phyloP scores from a whole-genome alignment of 2,329 filamentous ascomycete genomes.

The Beauveria sp. region DNA sequence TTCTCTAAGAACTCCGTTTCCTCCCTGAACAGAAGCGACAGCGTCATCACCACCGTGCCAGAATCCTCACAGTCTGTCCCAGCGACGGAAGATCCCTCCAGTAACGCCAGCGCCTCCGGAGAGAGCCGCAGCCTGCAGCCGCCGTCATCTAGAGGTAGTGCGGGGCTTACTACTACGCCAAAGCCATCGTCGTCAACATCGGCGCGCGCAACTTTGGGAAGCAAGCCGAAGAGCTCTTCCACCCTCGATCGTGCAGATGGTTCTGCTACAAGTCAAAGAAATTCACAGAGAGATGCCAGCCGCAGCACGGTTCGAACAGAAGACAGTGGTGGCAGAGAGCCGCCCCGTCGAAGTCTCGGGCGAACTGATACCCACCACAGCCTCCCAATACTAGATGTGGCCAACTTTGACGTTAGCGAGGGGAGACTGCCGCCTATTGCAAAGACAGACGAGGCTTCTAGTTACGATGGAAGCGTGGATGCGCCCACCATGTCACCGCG shows the following conservation, averaged over 20 bases:
- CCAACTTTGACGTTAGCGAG: conserved; percentile 32
- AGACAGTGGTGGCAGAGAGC: conserved; percentile 31
- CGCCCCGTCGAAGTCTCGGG: conserved; percentile 33
- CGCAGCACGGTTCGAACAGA: conserved; percentile 36
- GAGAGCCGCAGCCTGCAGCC: conserved; percentile 13
- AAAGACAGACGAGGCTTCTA: conserved; percentile 36
- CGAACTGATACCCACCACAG: conserved; percentile 33
- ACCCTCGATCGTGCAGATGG: conserved; percentile 37
- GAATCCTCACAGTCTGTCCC: background rate
- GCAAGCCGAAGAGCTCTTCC: conserved; percentile 34
- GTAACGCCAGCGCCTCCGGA: conserved; percentile 5
- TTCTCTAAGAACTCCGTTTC: conserved; percentile 33
- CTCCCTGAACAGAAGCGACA: conserved; percentile 35
- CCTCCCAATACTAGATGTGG: conserved; percentile 26
- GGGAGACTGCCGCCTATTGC: conserved; percentile 26
- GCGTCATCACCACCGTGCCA: conserved; percentile 18
- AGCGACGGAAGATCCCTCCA: background rate
- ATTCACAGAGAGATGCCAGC: conserved; percentile 41
- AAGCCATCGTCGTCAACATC: conserved; percentile 32
- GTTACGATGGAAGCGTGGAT: conserved; percentile 37
- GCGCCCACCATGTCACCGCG: conserved; percentile 21
- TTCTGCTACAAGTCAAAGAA: conserved; percentile 42
- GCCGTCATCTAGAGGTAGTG: conserved; percentile 37
- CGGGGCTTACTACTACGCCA: conserved; percentile 34
- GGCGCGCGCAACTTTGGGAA: conserved; percentile 30